These are phyloP conservation scores for Chenopodium album DNA, from an alignment of 148 eudicot genomes.

Conservation along the genomic window DNA sequence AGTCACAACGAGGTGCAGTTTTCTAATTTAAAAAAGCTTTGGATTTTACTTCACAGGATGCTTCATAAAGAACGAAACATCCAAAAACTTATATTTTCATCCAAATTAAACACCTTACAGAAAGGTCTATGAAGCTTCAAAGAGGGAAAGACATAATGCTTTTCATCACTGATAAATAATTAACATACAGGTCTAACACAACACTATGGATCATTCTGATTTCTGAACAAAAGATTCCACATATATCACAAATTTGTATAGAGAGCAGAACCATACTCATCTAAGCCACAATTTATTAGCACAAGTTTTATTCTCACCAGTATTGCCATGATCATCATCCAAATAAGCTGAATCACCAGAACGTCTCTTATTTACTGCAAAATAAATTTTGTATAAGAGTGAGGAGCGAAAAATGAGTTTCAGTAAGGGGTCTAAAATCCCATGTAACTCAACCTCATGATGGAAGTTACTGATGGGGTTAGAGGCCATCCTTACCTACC, in stretches of 20 bases:
- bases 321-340: conserved; percentile 36
- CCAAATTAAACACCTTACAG: background rate
- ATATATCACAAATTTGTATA: background rate
- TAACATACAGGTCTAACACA: background rate
- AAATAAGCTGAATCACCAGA: conserved; percentile 36
- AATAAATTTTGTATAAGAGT: conserved; percentile 9
- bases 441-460: background rate
- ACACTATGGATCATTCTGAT: background rate
- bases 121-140: background rate
- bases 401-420: background rate
- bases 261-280: background rate
- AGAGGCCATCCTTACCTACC: background rate
- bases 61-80: background rate
- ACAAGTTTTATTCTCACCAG: conserved; percentile 44
- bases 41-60: background rate
- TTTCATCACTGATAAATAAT: background rate
- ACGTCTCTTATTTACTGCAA: conserved; percentile 58
- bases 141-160: background rate
- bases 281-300: background rate
- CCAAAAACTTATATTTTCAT: background rate
- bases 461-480: background rate
- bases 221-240: background rate
- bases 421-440: background rate
- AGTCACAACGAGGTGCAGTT: background rate
- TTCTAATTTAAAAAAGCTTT: background rate